Percentiles rank a stretch among this genome's conserved stretches.
Evolutionary conservation across 495 filamentous ascomycete species (phyloP).

Genomic region (Glarea lozoyensis): DNA sequence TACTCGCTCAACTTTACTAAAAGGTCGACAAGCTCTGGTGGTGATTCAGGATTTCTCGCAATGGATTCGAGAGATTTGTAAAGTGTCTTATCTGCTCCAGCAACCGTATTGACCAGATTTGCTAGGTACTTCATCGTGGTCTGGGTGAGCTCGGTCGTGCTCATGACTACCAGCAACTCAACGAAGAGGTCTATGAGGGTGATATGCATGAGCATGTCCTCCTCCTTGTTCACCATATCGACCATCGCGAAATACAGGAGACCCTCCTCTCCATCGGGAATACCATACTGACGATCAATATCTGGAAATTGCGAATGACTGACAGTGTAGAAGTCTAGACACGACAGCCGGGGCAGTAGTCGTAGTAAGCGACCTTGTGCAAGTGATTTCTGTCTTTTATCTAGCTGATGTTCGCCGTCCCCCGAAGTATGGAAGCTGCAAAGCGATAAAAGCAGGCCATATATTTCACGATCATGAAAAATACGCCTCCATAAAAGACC

Average conservation of each 20-base stretch:
- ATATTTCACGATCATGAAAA: conserved; percentile 58
- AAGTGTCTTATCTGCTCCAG: conserved; percentile 29
- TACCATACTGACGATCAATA: conserved; percentile 41
- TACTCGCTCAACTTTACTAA: conserved; percentile 16
- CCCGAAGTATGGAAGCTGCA: conserved; percentile 40
- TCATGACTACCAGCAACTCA: conserved; percentile 48
- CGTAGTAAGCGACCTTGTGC: conserved; percentile 71
- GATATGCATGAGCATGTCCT: conserved; percentile 72
- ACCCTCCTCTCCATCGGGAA: conserved; percentile 34
- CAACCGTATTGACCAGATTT: conserved; percentile 29
- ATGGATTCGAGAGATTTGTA: conserved; percentile 31
- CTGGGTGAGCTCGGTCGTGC: conserved; percentile 31
- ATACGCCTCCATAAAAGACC: conserved; percentile 66
- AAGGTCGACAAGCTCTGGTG: conserved; percentile 19
- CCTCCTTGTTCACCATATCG: conserved; percentile 61
- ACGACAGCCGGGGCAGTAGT: conserved; percentile 57
- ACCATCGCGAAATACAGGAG: conserved; percentile 67
- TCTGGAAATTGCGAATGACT: conserved; percentile 48
- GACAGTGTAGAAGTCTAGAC: conserved; percentile 54
- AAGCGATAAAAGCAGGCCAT: conserved; percentile 52
- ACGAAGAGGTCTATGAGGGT: conserved; percentile 69
- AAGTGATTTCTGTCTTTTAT: conserved; percentile 58
- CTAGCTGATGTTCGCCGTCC: conserved; percentile 30
- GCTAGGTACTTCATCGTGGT: conserved; percentile 32
- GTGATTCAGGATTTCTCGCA: conserved; percentile 13